phyloP scores from a whole-genome alignment of 2,329 filamentous ascomycete genomes.

The Fonsecaea multimorphosa region DNA sequence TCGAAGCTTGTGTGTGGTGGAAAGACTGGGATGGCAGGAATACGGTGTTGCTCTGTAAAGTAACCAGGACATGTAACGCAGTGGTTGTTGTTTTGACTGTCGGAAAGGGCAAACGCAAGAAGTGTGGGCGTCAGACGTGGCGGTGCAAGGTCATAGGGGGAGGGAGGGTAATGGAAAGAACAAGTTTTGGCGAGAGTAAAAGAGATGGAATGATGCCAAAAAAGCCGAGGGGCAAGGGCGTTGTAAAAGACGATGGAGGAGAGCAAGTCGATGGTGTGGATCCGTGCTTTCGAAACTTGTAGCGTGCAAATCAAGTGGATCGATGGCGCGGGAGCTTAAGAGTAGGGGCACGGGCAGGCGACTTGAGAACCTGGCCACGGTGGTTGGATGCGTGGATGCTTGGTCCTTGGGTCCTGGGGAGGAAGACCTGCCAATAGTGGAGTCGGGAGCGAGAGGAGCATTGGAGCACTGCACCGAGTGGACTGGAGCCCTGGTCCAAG shows the following conservation, averaged over 20 bases:
- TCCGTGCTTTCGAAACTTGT: conserved; percentile 22
- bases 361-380: conserved; percentile 19
- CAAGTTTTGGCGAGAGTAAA: conserved; percentile 38
- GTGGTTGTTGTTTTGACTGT: conserved; percentile 31
- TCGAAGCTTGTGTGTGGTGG: conserved; percentile 18
- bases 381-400: conserved; percentile 21
- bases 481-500: conserved; percentile 18
- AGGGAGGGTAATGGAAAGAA: conserved; percentile 25
- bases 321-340: conserved; percentile 31
- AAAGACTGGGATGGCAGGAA: conserved; percentile 24
- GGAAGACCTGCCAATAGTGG: conserved; percentile 4
- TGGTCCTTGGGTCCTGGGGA: conserved; percentile 16
- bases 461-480: conserved; percentile 6
- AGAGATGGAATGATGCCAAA: conserved; percentile 31
- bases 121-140: conserved; percentile 37
- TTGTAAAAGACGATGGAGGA: conserved; percentile 15
- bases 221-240: conserved; percentile 30
- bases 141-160: conserved; percentile 33
- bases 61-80: conserved; percentile 24
- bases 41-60: conserved; percentile 26
- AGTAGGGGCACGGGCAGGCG: conserved; percentile 8
- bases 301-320: conserved; percentile 31
- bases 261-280: conserved; percentile 18
- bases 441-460: conserved; percentile 7
- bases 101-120: conserved; percentile 28